Conservation (phyloP, 495 filamentous ascomycete genomes). For the Pyronema domesticum region DNA sequence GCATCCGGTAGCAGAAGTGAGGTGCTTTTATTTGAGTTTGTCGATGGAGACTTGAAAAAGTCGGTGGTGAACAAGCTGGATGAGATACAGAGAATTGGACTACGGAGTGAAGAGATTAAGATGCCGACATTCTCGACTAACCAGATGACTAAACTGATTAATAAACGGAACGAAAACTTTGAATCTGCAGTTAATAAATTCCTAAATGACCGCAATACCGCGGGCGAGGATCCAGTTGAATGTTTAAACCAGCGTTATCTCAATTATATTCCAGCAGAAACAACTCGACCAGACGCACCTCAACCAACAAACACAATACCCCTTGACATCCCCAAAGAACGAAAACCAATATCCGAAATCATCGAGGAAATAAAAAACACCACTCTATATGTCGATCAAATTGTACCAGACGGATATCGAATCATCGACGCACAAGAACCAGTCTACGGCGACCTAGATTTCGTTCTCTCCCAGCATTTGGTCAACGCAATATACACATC, state of each 20-base stretch:
- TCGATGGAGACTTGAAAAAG: constrained; percentile 78
- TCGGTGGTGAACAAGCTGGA: constrained; percentile 53
- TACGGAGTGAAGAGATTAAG: constrained; percentile 59
- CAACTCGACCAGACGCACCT: background rate
- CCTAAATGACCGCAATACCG: constrained; percentile 50
- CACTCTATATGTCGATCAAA: constrained; percentile 79
- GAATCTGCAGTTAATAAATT: constrained; percentile 58
- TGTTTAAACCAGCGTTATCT: constrained; percentile 38
- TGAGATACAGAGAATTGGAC: constrained; percentile 33
- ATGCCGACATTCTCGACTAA: constrained; percentile 90
- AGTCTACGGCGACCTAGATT: constrained; percentile 67
- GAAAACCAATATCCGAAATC: constrained; percentile 69
- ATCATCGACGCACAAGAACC: constrained; percentile 78
- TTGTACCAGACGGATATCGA: constrained; percentile 84
- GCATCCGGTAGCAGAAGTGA: constrained; percentile 27
- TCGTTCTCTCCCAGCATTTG: constrained; percentile 70
- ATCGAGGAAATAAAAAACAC: constrained; percentile 62
- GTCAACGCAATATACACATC: constrained; percentile 92
- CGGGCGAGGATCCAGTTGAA: constrained; percentile 49
- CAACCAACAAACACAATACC: constrained; percentile 19
- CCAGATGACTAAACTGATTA: constrained; percentile 77
- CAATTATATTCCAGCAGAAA: constrained; percentile 27
- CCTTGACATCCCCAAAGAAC: constrained; percentile 53
- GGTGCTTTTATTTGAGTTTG: constrained; percentile 75
- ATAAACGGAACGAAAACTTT: constrained; percentile 81